These are phyloP conservation scores for Tetrapisispora taiwanensis DNA, from an alignment of 805 yeast species.

Conservation along the genomic window DNA sequence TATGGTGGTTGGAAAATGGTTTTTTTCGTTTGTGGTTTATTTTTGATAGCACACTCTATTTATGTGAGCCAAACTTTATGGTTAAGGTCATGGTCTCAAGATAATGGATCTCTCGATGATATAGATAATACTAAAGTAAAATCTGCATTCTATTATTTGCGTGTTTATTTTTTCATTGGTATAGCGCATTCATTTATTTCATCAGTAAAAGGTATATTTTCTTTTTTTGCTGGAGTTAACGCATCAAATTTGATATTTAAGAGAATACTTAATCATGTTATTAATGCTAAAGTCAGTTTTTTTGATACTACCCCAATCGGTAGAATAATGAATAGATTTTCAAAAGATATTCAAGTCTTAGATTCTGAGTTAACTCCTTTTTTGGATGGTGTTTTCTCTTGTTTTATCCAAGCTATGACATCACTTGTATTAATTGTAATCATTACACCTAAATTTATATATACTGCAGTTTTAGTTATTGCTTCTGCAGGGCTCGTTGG, in stretches of 20 bases:
- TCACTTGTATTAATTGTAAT: constrained; percentile 63
- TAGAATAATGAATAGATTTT: constrained; percentile 90
- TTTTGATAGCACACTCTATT: constrained; percentile 47
- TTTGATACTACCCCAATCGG: constrained; percentile 95
- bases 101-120: background rate
- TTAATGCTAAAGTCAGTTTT: constrained; percentile 75
- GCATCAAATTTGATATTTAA: constrained; percentile 74
- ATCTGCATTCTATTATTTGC: constrained; percentile 42
- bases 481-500: constrained; percentile 63
- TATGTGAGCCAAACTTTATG: constrained; percentile 77
- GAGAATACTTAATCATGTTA: constrained; percentile 48
- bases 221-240: constrained; percentile 58
- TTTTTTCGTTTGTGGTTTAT: constrained; percentile 37
- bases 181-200: constrained; percentile 46
- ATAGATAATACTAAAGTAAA: background rate
- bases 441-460: constrained; percentile 77
- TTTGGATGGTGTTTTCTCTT: constrained; percentile 61
- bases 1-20: constrained; percentile 60
- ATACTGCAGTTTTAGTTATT: constrained; percentile 61
- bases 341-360: constrained; percentile 86
- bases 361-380: constrained; percentile 86
- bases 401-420: constrained; percentile 55
- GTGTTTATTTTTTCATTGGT: constrained; percentile 65
- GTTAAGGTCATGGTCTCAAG: constrained; percentile 61
- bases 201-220: constrained; percentile 48